A percentile compares a stretch with the other conserved stretches of the same genome.
Evolutionary conservation across 129 eudicot species (phyloP).

Genomic region (Flaveria bidentis): DNA sequence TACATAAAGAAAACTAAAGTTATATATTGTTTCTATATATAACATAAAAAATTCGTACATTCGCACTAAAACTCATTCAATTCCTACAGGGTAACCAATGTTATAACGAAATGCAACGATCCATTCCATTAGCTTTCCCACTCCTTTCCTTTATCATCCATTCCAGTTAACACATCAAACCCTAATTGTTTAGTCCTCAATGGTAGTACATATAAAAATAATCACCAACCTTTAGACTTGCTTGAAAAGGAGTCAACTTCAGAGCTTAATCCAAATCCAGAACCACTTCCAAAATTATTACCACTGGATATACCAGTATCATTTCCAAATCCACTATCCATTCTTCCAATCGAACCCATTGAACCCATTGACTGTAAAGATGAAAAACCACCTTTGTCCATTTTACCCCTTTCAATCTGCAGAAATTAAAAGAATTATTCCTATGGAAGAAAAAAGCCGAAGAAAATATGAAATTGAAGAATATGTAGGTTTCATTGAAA

Average conservation of each 20-base stretch:
- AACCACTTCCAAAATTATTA: constrained; percentile 78
- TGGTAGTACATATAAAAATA: not conserved
- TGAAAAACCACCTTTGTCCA: constrained; percentile 68
- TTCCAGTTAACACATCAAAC: not conserved
- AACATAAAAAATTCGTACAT: not conserved
- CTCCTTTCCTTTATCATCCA: not conserved
- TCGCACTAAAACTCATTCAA: not conserved
- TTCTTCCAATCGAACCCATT: constrained; percentile 57
- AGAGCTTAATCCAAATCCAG: constrained; percentile 73
- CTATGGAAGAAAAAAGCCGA: not conserved
- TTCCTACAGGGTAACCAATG: not conserved
- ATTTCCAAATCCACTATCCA: constrained; percentile 64
- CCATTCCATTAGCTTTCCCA: not conserved
- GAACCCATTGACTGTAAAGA: constrained; percentile 74
- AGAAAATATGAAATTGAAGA: not conserved
- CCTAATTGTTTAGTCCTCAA: not conserved
- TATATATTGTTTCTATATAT: not conserved
- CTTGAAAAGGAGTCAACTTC: constrained; percentile 66
- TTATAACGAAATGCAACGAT: not conserved
- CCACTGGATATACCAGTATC: constrained; percentile 56
- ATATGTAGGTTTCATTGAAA: not conserved
- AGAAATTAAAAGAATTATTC: constrained; percentile 6
- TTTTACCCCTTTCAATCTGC: constrained; percentile 64
- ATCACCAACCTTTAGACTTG: constrained; percentile 81
- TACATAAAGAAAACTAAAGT: not conserved